These are phyloP conservation scores for Phytopythium chamaehyphon DNA, from an alignment of 352 stramenopile genomes.

Conservation along the genomic window DNA sequence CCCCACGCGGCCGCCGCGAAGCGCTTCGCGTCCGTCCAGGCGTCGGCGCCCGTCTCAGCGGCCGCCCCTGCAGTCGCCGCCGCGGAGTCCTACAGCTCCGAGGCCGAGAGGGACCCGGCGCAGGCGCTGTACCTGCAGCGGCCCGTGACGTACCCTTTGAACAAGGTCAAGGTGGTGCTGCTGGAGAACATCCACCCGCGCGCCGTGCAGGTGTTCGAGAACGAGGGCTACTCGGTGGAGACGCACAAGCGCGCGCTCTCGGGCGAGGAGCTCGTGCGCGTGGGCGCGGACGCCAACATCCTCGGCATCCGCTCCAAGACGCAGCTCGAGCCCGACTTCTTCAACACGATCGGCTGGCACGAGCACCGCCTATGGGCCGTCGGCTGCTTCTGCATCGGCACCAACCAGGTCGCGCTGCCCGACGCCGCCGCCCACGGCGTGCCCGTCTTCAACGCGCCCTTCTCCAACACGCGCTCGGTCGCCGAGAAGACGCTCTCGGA, in stretches of 20 bases:
- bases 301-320: slow-evolving; percentile 83
- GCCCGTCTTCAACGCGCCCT: slow-evolving; percentile 82
- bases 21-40: slow-evolving; percentile 35
- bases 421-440: slow-evolving; percentile 57
- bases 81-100: slow-evolving; percentile 4
- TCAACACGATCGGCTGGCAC: slow-evolving; percentile 74
- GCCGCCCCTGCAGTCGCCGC: not conserved
- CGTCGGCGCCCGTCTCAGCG: slow-evolving; percentile 15
- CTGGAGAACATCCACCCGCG: slow-evolving; percentile 84
- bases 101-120: slow-evolving; percentile 15
- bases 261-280: slow-evolving; percentile 62
- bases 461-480: slow-evolving; percentile 85
- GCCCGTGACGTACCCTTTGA: slow-evolving; percentile 66
- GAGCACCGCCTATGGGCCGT: slow-evolving; percentile 75
- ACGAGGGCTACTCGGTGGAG: slow-evolving; percentile 72
- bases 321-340: slow-evolving; percentile 73
- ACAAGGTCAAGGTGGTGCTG: slow-evolving; percentile 83
- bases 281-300: slow-evolving; percentile 74
- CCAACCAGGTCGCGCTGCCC: slow-evolving; percentile 72
- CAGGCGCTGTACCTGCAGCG: slow-evolving; percentile 48
- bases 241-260: slow-evolving; percentile 74
- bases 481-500: slow-evolving; percentile 82
- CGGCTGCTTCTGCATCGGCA: slow-evolving; percentile 83
- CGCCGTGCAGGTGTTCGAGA: slow-evolving; percentile 70
- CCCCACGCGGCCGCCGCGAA: slow-evolving; percentile 9